A percentile compares a stretch with the other conserved stretches of the same genome.
Evolutionary conservation across 2,329 filamentous ascomycete genomes (phyloP).

Genomic region (Fusarium anguioides): DNA sequence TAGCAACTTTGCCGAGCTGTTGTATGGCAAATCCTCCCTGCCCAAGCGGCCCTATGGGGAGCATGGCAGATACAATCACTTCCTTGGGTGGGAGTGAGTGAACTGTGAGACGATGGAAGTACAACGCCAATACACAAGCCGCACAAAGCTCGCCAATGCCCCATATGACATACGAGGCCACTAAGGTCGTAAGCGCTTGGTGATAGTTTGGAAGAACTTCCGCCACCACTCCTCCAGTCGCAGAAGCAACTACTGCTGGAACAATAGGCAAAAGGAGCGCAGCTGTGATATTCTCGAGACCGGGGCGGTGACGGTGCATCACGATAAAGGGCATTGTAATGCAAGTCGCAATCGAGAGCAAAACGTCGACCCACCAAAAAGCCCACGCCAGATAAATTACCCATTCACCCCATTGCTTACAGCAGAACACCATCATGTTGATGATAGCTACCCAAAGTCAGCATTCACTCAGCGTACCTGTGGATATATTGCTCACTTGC

Average conservation of each 20-base stretch:
- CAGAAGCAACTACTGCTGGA: conserved; percentile 72
- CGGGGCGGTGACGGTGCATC: conserved; percentile 57
- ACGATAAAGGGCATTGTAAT: conserved; percentile 68
- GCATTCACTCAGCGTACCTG: not conserved
- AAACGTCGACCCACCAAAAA: conserved; percentile 68
- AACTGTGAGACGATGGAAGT: conserved; percentile 75
- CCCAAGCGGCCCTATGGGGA: conserved; percentile 74
- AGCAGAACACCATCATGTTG: conserved; percentile 71
- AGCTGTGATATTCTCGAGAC: conserved; percentile 70
- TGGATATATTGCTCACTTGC: conserved; percentile 56
- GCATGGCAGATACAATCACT: conserved; percentile 74
- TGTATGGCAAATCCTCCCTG: conserved; percentile 71
- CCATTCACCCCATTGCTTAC: conserved; percentile 71
- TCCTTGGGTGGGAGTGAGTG: conserved; percentile 74
- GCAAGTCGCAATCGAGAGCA: conserved; percentile 64
- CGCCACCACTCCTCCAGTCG: conserved; percentile 72
- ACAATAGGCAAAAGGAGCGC: conserved; percentile 74
- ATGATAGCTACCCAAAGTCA: conserved; percentile 61
- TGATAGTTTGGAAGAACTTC: conserved; percentile 65
- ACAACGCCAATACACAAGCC: conserved; percentile 72
- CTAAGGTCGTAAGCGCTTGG: conserved; percentile 69
- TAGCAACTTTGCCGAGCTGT: conserved; percentile 62
- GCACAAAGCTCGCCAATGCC: conserved; percentile 70
- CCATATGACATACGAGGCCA: conserved; percentile 76
- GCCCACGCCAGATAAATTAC: conserved; percentile 66